These are phyloP conservation scores for Globisporangium polare DNA, from an alignment of 352 stramenopile species.

Conservation along the genomic window DNA sequence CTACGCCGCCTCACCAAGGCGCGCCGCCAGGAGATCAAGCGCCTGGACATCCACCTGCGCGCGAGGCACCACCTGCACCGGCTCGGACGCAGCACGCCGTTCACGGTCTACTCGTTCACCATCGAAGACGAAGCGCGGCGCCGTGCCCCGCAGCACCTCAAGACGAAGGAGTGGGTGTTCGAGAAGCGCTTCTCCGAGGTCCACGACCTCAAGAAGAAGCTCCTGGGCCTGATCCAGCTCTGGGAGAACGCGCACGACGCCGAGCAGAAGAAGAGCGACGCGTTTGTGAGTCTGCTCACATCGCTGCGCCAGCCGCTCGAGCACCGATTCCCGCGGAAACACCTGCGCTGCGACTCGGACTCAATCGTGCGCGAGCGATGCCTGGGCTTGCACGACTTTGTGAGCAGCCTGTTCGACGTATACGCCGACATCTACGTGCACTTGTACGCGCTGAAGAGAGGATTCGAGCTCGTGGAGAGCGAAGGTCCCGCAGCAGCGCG, in stretches of 20 bases:
- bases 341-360: conserved; percentile 18
- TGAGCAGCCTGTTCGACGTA: conserved; percentile 17
- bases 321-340: conserved; percentile 17
- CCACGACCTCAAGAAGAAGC: background rate
- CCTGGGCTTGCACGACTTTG: conserved; percentile 19
- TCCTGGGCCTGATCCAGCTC: background rate
- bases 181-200: conserved; percentile 2
- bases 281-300: background rate
- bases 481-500: background rate
- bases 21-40: conserved; percentile 43
- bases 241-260: background rate
- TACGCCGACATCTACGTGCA: conserved; percentile 27
- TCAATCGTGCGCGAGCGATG: conserved; percentile 19
- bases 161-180: background rate
- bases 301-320: background rate
- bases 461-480: too few relatives aligned
- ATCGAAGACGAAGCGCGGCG: conserved; percentile 11
- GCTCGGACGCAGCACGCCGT: conserved; percentile 23
- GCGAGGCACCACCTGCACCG: conserved; percentile 25
- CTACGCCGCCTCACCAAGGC: conserved; percentile 22
- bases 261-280: background rate
- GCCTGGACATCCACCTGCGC: conserved; percentile 42
- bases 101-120: conserved; percentile 43
- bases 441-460: conserved; percentile 9
- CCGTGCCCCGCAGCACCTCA: background rate